phyloP scores from a whole-genome alignment of 257 asterid species.

The Nicotiana paniculata region DNA sequence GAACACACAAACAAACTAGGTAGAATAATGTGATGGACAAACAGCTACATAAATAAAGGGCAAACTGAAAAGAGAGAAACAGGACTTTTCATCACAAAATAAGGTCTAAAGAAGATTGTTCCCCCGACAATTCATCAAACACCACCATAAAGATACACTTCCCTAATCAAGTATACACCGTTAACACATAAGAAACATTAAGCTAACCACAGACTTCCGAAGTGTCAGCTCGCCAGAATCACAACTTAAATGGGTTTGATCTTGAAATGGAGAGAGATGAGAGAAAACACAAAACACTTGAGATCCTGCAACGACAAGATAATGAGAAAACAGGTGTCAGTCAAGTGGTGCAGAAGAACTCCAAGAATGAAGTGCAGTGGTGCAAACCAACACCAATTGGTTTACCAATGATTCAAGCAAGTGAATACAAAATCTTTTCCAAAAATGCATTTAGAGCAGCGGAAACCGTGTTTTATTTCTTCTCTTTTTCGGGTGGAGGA shows the following conservation, averaged over 20 bases:
- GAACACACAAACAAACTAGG: background rate
- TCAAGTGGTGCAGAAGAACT: background rate
- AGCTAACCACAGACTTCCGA: background rate
- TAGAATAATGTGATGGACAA: background rate
- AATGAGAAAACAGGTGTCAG: background rate
- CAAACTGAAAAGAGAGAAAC: background rate
- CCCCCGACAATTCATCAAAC: background rate
- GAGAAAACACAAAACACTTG: conserved; percentile 82
- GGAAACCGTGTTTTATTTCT: background rate
- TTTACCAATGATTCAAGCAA: background rate
- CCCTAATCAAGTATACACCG: background rate
- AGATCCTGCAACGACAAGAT: conserved; percentile 49
- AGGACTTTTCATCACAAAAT: background rate
- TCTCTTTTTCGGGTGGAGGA: background rate
- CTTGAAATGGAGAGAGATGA: conserved; percentile 81
- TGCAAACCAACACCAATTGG: background rate
- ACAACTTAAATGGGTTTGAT: conserved; percentile 63
- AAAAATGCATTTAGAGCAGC: background rate
- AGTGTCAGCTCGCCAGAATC: background rate
- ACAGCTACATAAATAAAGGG: background rate
- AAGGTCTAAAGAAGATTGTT: background rate
- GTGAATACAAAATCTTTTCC: background rate
- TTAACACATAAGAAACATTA: background rate
- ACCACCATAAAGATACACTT: background rate
- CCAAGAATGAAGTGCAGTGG: background rate